Conservation (phyloP, 441 rosid genomes). For the Populus hybrid region DNA sequence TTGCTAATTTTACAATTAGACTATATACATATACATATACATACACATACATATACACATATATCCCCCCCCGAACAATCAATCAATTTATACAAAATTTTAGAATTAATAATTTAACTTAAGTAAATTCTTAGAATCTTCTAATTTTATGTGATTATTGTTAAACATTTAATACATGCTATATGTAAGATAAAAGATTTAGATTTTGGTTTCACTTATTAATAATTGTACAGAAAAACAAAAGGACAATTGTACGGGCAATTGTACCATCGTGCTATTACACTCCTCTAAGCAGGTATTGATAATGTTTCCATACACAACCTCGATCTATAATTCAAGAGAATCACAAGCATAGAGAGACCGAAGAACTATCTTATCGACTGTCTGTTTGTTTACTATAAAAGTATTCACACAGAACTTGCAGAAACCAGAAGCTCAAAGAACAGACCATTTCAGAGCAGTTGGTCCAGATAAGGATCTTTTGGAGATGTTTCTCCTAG, state of each 20-base stretch:
- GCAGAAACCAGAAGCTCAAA: neutral
- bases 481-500: slow-evolving; percentile 40
- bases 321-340: neutral
- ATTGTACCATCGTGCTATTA: neutral
- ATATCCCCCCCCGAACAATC: no score
- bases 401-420: neutral
- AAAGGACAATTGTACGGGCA: neutral
- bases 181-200: no score
- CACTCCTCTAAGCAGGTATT: neutral
- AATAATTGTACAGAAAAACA: slow-evolving; percentile 6
- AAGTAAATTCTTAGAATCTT: no score
- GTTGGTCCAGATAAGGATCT: slow-evolving; percentile 59
- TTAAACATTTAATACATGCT: no score
- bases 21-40: no score
- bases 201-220: slow-evolving; percentile 19
- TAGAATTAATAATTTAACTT: no score
- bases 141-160: no score
- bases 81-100: no score
- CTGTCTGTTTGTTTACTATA: neutral
- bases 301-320: neutral
- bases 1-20: no score
- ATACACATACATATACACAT: no score
- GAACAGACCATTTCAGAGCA: slow-evolving; percentile 30
- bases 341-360: neutral
- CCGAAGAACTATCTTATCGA: neutral